These are phyloP conservation scores for Penicillium verrucosum DNA, from an alignment of 2,329 filamentous ascomycete genomes.

Conservation along the genomic window DNA sequence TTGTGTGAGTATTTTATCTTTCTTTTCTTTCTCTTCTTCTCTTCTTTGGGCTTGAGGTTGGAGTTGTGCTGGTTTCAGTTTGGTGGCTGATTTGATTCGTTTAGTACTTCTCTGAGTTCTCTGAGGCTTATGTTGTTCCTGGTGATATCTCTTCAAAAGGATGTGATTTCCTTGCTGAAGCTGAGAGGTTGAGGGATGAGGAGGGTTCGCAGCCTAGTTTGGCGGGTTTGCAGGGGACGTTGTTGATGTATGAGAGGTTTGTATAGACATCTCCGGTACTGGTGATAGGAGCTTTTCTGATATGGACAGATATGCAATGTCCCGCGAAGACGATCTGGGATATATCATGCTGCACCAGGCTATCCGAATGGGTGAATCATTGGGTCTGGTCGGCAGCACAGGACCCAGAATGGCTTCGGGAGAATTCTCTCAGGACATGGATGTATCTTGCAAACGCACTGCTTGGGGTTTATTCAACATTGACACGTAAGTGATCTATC, in stretches of 20 bases:
- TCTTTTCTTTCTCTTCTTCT: background rate
- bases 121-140: constrained; percentile 37
- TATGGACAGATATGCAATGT: constrained; percentile 34
- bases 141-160: constrained; percentile 39
- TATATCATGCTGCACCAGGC: constrained; percentile 39
- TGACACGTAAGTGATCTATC: constrained; percentile 33
- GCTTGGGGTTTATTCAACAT: constrained; percentile 41
- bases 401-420: constrained; percentile 20
- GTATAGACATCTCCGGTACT: background rate
- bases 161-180: constrained; percentile 36
- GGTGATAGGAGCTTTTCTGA: background rate
- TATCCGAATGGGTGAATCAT: constrained; percentile 32
- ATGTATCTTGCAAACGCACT: constrained; percentile 30
- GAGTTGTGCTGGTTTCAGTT: background rate
- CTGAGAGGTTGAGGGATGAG: constrained; percentile 30
- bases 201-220: constrained; percentile 26
- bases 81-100: background rate
- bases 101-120: constrained; percentile 40
- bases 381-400: constrained; percentile 33
- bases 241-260: constrained; percentile 38
- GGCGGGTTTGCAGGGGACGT: constrained; percentile 33
- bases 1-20: constrained; percentile 31
- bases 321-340: constrained; percentile 35
- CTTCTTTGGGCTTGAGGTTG: background rate
- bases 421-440: constrained; percentile 30